Evolutionary conservation across 306 rosid genomes (phyloP), one percentile per base, ranked within the genome.

Genomic region (Begonia fuchsioides): DNA sequence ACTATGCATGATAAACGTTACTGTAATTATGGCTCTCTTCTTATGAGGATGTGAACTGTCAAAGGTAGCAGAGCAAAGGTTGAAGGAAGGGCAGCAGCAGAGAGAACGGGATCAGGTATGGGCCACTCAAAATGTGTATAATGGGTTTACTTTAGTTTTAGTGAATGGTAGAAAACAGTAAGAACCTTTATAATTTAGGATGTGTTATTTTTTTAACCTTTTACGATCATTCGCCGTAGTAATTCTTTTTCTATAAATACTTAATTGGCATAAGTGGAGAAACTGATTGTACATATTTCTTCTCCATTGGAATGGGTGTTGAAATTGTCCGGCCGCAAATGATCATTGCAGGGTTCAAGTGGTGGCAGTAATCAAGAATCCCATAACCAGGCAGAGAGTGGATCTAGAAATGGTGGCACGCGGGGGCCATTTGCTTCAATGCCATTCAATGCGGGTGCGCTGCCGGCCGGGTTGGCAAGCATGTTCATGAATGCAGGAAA

Each of bases 61-160:
- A 13, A 71, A 88, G 97, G 79, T 76, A 41, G 83, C 97, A 16
- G 81, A 64, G 67, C 71, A 45, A 40, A 83, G 72, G 63, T 49
- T 83, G 69, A 44, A 38, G 55, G 83, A 77, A 68, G 77, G 65
- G 61, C 81, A 62, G 40, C 87, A 53, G 14, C 76, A 12, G 49
- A 57, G 65, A 13, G 64, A 56, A 56, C 68, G 26, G 50, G 70
- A 59, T 73, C 77, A 56, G 96, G 96, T 74, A 32, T 20, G 13
- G n/a, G 43, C 49, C 32, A 43, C 40, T 52, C 19, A 46, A 44
- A 45, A 38, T 35, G 13, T 49, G 10, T 52, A 44, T 14, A 58
- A 13, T 6, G 17, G 44, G n/a, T 26, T 12, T 26, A 26, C 35
- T 26, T 26, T 6, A 0, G 35, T 26, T 26, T 26, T 2, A 26